Evolutionary conservation across 345 rosid species (phyloP).

Genomic region (Kandelia obovata): DNA sequence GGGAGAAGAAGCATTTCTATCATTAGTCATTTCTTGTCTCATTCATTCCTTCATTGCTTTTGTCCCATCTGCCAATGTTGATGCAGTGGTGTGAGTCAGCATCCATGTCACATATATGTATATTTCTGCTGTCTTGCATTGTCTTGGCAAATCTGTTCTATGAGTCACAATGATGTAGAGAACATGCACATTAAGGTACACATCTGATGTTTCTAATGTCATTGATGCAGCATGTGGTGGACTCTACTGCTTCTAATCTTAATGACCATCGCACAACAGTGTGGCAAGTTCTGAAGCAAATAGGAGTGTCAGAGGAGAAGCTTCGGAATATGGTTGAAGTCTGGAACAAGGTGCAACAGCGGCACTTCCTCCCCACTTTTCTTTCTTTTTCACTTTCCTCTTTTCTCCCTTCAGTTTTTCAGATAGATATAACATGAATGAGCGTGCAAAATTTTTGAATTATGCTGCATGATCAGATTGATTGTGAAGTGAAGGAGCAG

Average conservation of each 20-base stretch:
- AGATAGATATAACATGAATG: neutral
- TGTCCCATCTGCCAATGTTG: neutral
- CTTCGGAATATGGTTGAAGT: conserved; percentile 81
- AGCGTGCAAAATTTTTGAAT: neutral
- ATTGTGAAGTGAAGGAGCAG: conserved; percentile 51
- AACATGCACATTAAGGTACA: neutral
- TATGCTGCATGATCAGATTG: conserved; percentile 47
- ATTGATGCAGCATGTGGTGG: conserved; percentile 70
- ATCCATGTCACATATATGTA: neutral
- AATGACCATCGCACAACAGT: conserved; percentile 86
- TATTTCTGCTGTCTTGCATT: neutral
- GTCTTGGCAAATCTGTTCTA: neutral
- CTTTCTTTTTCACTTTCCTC: neutral
- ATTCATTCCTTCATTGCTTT: neutral
- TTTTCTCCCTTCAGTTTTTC: neutral
- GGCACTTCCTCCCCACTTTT: neutral
- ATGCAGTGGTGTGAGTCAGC: neutral
- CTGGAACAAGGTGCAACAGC: conserved; percentile 72
- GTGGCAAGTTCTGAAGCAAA: conserved; percentile 76
- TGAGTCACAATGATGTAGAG: neutral
- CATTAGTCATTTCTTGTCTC: neutral
- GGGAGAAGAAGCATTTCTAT: neutral
- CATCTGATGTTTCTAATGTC: neutral
- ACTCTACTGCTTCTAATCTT: conserved; percentile 86
- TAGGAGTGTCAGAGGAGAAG: conserved; percentile 87